Evolutionary conservation across 768 basidiomycete species (phyloP).

Genomic region (Pleurotus cornucopiae): DNA sequence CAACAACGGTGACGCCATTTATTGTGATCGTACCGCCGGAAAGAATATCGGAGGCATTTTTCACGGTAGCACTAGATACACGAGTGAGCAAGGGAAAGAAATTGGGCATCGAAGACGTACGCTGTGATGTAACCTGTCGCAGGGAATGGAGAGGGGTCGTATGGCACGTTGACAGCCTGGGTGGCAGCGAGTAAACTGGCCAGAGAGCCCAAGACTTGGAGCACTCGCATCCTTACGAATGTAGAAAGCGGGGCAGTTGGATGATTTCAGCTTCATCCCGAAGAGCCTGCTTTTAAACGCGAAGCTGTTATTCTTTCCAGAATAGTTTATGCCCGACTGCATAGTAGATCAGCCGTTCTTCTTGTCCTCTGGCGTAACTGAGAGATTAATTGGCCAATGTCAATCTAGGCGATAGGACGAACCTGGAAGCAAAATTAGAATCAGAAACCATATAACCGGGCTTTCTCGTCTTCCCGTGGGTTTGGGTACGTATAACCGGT

Average conservation of each 20-base stretch:
- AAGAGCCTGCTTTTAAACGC: not conserved
- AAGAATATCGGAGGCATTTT: slow-evolving; percentile 14
- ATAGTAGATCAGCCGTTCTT: not conserved
- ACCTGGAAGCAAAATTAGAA: slow-evolving; percentile 1
- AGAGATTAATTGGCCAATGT: not conserved
- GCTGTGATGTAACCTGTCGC: slow-evolving; percentile 12
- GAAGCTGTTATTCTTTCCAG: not conserved
- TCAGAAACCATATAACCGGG: slow-evolving; percentile 4
- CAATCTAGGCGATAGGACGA: not conserved
- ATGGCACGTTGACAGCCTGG: slow-evolving; percentile 8
- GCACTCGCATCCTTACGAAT: not conserved
- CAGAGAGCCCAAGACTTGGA: not conserved
- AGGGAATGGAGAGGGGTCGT: slow-evolving; percentile 14
- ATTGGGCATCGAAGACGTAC: not conserved
- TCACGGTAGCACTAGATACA: slow-evolving; percentile 13
- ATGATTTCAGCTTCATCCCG: not conserved
- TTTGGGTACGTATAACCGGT: not conserved
- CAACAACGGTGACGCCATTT: slow-evolving; percentile 9
- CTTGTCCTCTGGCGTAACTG: not conserved
- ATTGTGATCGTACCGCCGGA: slow-evolving; percentile 16
- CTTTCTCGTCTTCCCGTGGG: slow-evolving; percentile 2
- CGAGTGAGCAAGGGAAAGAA: not conserved
- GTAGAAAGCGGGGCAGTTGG: not conserved
- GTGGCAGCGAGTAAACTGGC: not conserved
- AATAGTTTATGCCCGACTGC: not conserved